Percentiles rank a stretch among this genome's conserved stretches.
Conservation (phyloP, 768 basidiomycete genomes). For the Boletus eberwhitei region DNA sequence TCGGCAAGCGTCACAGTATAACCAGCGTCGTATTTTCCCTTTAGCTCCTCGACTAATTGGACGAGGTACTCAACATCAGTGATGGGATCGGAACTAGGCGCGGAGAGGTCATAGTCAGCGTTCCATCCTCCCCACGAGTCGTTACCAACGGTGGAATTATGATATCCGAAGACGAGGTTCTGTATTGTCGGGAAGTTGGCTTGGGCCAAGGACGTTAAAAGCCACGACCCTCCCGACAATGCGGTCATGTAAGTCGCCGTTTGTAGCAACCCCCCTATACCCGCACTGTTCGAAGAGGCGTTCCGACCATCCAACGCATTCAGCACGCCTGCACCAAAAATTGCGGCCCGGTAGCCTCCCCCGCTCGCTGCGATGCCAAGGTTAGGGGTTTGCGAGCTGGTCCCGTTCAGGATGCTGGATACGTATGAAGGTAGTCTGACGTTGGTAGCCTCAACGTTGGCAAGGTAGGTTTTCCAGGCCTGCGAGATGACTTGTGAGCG, state of each 20-base stretch:
- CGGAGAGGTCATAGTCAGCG: slow-evolving; percentile 16
- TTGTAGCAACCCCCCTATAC: slow-evolving; percentile 52
- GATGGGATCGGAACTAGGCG: slow-evolving; percentile 19
- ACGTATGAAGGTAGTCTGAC: slow-evolving; percentile 35
- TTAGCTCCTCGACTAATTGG: slow-evolving; percentile 24
- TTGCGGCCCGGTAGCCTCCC: slow-evolving; percentile 55
- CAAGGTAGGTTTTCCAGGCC: slow-evolving; percentile 40
- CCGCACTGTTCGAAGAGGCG: slow-evolving; percentile 36
- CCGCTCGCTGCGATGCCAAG: slow-evolving; percentile 53
- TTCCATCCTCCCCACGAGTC: slow-evolving; percentile 36
- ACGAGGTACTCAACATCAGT: slow-evolving; percentile 16
- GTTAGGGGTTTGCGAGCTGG: slow-evolving; percentile 28
- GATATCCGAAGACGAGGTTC: slow-evolving; percentile 36
- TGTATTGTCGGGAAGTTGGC: slow-evolving; percentile 40
- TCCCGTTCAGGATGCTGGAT: slow-evolving; percentile 26
- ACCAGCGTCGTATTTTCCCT: slow-evolving; percentile 31
- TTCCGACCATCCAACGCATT: slow-evolving; percentile 51
- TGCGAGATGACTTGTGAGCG: slow-evolving; percentile 34
- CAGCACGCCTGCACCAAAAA: slow-evolving; percentile 51
- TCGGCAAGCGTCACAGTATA: slow-evolving; percentile 32
- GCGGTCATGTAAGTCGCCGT: slow-evolving; percentile 51
- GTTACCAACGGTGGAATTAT: slow-evolving; percentile 11
- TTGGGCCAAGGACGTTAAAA: slow-evolving; percentile 39
- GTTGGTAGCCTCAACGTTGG: slow-evolving; percentile 33
- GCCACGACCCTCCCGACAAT: slow-evolving; percentile 44